Conservation (phyloP, 208 protist genomes). For the Crithidia acanthocephali region DNA sequence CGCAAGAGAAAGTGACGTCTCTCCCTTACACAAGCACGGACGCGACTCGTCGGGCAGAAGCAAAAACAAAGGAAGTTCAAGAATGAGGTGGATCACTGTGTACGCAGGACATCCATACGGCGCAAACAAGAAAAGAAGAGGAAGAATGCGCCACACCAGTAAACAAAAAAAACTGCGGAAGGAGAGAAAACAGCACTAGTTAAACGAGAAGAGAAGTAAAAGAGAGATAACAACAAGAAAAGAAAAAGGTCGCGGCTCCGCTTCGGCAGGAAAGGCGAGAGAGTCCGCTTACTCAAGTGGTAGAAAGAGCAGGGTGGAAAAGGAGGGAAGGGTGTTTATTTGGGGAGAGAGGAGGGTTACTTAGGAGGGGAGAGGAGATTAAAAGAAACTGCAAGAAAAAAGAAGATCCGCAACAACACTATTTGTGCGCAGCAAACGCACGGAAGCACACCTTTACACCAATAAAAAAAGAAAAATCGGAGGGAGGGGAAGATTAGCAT, state of each 20-base stretch:
- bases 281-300: no score
- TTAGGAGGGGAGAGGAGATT: neutral
- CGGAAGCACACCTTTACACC: neutral
- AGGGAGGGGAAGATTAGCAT: neutral
- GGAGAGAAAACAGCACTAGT: neutral
- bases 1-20: no score
- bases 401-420: constrained; percentile 12
- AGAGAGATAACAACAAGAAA: neutral
- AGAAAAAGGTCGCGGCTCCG: neutral
- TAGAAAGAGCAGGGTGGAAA: neutral
- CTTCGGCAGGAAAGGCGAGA: neutral
- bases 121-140: neutral
- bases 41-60: no score
- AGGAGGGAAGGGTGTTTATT: neutral
- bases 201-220: neutral
- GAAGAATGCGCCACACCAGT: no score
- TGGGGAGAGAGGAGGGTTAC: neutral
- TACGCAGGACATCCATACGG: neutral
- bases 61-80: no score
- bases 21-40: no score
- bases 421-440: neutral
- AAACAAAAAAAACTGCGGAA: constrained; percentile 2
- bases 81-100: no score
- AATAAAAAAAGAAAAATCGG: constrained; percentile 7
- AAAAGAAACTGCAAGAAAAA: constrained; percentile 6